These are phyloP conservation scores for Colletotrichum caudatum DNA, from an alignment of 2,329 filamentous ascomycete species.

Conservation along the genomic window DNA sequence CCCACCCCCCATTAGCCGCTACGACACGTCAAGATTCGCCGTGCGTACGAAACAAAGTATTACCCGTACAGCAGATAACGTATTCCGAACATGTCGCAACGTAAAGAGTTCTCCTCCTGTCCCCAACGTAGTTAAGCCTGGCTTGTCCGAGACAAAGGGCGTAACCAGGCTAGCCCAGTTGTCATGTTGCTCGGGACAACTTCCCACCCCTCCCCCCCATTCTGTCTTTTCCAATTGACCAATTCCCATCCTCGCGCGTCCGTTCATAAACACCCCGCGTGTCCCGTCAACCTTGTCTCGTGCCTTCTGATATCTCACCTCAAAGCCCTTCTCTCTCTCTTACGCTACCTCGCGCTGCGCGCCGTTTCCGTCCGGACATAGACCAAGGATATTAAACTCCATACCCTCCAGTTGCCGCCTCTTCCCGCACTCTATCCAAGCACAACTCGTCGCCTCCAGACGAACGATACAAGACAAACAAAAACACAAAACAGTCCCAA, in stretches of 20 bases:
- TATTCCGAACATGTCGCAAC: not conserved
- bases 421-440: not conserved
- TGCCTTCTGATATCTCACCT: not conserved
- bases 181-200: not conserved
- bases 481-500: not conserved
- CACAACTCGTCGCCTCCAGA: not conserved
- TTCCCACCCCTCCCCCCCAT: not conserved
- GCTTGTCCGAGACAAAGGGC: constrained; percentile 5
- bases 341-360: not conserved
- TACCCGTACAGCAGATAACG: not conserved
- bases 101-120: not conserved
- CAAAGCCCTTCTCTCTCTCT: not conserved
- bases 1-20: not conserved
- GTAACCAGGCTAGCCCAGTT: constrained; percentile 8
- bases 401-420: not conserved
- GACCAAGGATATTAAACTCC: not conserved
- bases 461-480: not conserved
- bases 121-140: not conserved
- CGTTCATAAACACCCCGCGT: constrained; percentile 22
- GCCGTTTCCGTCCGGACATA: not conserved
- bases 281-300: not conserved
- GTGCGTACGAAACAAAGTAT: no score
- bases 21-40: not conserved
- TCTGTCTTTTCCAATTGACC: not conserved
- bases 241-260: not conserved